These are phyloP conservation scores for Phlyctochytrium bullatum DNA, from an alignment of 192 early-diverging fungal species.

Conservation along the genomic window DNA sequence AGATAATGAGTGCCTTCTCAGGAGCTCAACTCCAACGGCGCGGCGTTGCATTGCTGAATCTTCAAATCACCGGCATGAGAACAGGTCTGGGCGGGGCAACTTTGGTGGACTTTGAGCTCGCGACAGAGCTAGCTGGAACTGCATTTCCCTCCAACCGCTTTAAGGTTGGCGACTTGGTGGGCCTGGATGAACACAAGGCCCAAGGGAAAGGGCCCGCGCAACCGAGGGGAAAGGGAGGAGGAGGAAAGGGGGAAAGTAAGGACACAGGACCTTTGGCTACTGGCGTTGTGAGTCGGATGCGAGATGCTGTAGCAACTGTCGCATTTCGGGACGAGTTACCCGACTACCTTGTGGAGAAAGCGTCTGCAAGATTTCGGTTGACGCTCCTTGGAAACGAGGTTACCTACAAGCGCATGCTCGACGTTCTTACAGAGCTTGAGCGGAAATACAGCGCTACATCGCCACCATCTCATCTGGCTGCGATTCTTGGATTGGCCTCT, in stretches of 20 bases:
- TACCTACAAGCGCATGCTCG: slow-evolving; percentile 25
- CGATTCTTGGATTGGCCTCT: slow-evolving; percentile 43
- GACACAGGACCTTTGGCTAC: not conserved
- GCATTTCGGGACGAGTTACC: not conserved
- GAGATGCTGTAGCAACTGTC: not conserved
- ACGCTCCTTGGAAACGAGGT: slow-evolving; percentile 54
- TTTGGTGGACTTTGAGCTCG: slow-evolving; percentile 14
- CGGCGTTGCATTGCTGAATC: slow-evolving; percentile 53
- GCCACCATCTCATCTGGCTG: slow-evolving; percentile 35
- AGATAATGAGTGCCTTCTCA: not conserved
- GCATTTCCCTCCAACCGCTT: slow-evolving; percentile 30
- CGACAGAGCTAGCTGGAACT: not conserved
- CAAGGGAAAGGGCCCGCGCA: no score
- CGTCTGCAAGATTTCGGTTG: slow-evolving; percentile 55
- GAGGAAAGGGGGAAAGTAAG: not conserved
- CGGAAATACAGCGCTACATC: not conserved
- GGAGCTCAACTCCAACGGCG: slow-evolving; percentile 52
- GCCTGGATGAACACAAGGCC: slow-evolving; percentile 52
- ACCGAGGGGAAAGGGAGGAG: not conserved
- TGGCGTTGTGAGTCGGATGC: not conserved
- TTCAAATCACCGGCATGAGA: slow-evolving; percentile 56
- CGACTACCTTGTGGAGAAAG: not conserved
- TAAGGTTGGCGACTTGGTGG: slow-evolving; percentile 70
- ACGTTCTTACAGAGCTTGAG: not conserved
- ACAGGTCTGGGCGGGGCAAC: slow-evolving; percentile 63